Evolutionary conservation across 1,139 yeast species (phyloP), one percentile per base, ranked within the genome.

Genomic region (Saccharomyces hybrid): DNA sequence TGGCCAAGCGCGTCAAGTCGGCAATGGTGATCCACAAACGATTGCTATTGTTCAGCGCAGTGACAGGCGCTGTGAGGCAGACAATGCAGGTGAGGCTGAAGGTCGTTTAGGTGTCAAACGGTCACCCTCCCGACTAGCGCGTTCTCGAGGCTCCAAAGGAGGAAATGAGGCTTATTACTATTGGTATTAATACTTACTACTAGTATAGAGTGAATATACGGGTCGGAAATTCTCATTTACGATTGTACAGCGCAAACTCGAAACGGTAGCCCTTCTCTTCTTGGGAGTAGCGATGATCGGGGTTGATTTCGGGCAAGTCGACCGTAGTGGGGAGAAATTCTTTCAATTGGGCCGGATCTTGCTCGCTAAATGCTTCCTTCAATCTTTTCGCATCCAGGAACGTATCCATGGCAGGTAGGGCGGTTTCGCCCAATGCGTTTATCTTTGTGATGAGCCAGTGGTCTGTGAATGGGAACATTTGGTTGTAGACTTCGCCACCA

Each of bases 401-500:
- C 3, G 90, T 82, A 64, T 90, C 95, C 76, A 84, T 77, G 27
- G 81, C 82, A 24, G 84, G 73, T 2, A 70, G 67, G 14, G 67
- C 62, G 19, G 66, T 62, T 16, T 65, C 60, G 49, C 72, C 68
- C 1, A 55, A 62, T 56, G 62, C 68, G 28, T 67, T 65, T 32
- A 91, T 79, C 65, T 88, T 90, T 0, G 99, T 93, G n/a, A 93
- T 70, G 32, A 90, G 75, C 52, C 93, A 72, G 47, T 82, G 78
- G 52, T 80, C 78, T 0, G 86, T 80, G 4, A 73, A 55, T 0
- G 72, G 72, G 31, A 84, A 68, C 28, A 82, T 77, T 48, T 81
- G 76, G 53, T 80, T 78, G 72, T 93, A 93, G 6, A 93, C 75
- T 68, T 91, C 93, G 1, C 95, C 93, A 0, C 99, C 99, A 2